Evolutionary conservation across 2,329 filamentous ascomycete genomes (phyloP).

Genomic region (Botrytis pseudocinerea): DNA sequence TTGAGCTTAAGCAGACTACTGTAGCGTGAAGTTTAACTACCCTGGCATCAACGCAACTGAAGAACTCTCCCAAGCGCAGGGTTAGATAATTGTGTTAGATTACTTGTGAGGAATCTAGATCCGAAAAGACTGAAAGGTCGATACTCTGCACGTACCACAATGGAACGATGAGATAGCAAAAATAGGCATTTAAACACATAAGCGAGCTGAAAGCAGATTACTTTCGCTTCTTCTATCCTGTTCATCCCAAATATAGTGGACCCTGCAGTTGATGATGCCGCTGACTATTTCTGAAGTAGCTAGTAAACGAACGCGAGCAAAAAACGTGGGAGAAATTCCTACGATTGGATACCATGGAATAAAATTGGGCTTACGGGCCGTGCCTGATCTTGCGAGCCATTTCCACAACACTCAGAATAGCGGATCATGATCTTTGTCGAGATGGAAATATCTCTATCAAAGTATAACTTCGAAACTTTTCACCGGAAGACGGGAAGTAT

Average conservation of each 20-base stretch:
- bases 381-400: background rate
- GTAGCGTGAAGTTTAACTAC: background rate
- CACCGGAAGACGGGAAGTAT: background rate
- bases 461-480: background rate
- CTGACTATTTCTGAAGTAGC: conserved; percentile 10
- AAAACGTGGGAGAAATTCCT: background rate
- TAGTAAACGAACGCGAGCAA: background rate
- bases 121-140: background rate
- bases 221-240: conserved; percentile 1
- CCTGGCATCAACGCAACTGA: background rate
- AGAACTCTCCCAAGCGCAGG: background rate
- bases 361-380: background rate
- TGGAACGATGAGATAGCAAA: background rate
- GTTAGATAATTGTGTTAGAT: background rate
- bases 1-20: background rate
- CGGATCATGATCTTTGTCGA: background rate
- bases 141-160: background rate
- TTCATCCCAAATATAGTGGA: background rate
- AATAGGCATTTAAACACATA: background rate
- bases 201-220: background rate
- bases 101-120: conserved; percentile 11
- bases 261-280: background rate
- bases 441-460: background rate
- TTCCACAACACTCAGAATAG: background rate
- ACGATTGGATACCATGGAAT: background rate